Evolutionary conservation across 2,329 filamentous ascomycete genomes (phyloP).

Genomic region (Beauveria rudraprayagi): DNA sequence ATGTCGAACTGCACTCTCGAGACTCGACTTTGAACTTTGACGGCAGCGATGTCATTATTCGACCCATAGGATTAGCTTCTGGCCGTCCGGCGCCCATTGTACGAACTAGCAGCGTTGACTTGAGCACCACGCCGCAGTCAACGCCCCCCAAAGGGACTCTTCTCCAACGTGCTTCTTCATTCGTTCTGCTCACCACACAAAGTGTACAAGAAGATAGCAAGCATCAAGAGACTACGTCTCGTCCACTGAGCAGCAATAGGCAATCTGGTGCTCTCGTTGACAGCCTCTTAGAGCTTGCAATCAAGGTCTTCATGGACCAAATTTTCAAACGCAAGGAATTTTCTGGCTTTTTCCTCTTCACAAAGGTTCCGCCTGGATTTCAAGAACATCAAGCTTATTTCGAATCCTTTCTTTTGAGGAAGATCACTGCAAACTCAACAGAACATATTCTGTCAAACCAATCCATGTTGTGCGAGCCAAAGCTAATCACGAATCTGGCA

Average conservation of each 20-base stretch:
- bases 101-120: slow-evolving; percentile 54
- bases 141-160: slow-evolving; percentile 48
- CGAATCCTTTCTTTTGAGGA: slow-evolving; percentile 77
- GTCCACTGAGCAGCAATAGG: background rate
- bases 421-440: slow-evolving; percentile 62
- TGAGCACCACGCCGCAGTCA: slow-evolving; percentile 40
- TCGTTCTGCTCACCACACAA: slow-evolving; percentile 75
- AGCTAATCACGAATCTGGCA: slow-evolving; percentile 77
- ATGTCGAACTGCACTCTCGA: slow-evolving; percentile 78
- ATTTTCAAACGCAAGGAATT: slow-evolving; percentile 85
- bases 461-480: slow-evolving; percentile 68
- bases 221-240: slow-evolving; percentile 42
- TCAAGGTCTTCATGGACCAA: slow-evolving; percentile 78
- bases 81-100: slow-evolving; percentile 61
- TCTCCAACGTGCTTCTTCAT: slow-evolving; percentile 77
- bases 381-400: slow-evolving; percentile 94
- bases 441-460: slow-evolving; percentile 64
- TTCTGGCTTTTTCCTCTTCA: slow-evolving; percentile 72
- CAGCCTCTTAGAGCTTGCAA: slow-evolving; percentile 66
- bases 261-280: slow-evolving; percentile 58
- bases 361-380: slow-evolving; percentile 86
- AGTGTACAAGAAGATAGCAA: slow-evolving; percentile 37
- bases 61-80: slow-evolving; percentile 55
- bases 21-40: slow-evolving; percentile 78
- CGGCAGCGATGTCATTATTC: slow-evolving; percentile 75